A percentile compares a stretch with the other conserved stretches of the same genome.
Evolutionary conservation across 1,284 basidiomycete genomes (phyloP).

Genomic region (Phellinidium pouzarii): DNA sequence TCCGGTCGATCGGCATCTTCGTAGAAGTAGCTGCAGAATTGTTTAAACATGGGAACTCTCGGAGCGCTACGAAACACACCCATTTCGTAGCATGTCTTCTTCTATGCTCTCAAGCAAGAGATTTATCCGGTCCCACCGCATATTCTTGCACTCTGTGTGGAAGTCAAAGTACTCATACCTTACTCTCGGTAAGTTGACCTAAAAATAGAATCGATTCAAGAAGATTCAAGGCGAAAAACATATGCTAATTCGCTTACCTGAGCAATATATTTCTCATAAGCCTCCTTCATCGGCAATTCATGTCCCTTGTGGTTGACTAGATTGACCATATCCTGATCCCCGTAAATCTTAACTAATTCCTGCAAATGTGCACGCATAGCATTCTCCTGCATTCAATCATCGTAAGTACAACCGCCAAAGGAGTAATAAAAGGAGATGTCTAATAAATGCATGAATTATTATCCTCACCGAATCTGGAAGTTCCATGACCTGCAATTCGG

Average conservation of each 20-base stretch:
- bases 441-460: too few relatives aligned
- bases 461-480: constrained; percentile 68
- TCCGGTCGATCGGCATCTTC: constrained; percentile 40
- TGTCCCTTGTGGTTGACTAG: constrained; percentile 94
- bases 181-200: constrained; percentile 62
- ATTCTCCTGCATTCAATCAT: constrained; percentile 44
- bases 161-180: constrained; percentile 98
- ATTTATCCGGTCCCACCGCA: constrained; percentile 93
- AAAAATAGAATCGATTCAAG: constrained; percentile 2
- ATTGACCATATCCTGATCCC: constrained; percentile 80
- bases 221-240: constrained; percentile 8
- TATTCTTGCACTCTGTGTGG: constrained; percentile 91
- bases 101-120: constrained; percentile 76
- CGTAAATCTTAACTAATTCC: constrained; percentile 73
- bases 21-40: constrained; percentile 63
- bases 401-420: not conserved
- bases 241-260: constrained; percentile 35
- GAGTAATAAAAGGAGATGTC: not conserved
- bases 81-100: constrained; percentile 66
- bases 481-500: constrained; percentile 96
- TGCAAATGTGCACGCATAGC: constrained; percentile 74
- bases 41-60: not conserved
- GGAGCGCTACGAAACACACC: constrained; percentile 37
- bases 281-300: constrained; percentile 95
- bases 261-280: constrained; percentile 78